phyloP scores from a whole-genome alignment of 1,284 basidiomycete genomes.

The Trichosporon ovoides region DNA sequence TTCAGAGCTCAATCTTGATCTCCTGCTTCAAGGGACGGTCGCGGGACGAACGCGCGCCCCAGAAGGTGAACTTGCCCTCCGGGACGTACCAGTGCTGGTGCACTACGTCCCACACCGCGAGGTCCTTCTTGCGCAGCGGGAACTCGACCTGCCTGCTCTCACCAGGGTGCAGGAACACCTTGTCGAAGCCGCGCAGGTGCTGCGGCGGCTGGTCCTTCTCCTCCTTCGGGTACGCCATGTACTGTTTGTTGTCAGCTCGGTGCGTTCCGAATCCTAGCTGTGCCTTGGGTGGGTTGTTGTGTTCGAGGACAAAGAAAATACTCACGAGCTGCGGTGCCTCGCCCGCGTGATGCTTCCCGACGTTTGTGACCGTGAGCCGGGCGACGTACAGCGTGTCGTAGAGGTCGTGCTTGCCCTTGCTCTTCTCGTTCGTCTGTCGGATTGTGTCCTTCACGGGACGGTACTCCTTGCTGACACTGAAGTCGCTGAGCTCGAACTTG shows the following conservation, averaged over 20 bases:
- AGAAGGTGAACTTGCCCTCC: conserved; percentile 38
- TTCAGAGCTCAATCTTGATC: background rate
- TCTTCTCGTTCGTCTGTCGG: conserved; percentile 49
- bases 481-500: conserved; percentile 42
- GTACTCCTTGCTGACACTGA: conserved; percentile 29
- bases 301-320: no score
- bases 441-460: conserved; percentile 34
- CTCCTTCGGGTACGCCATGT: conserved; percentile 45
- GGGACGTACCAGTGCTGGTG: conserved; percentile 47
- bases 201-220: conserved; percentile 44
- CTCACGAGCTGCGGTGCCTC: conserved; percentile 51
- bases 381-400: conserved; percentile 46
- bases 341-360: conserved; percentile 43
- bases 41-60: conserved; percentile 42
- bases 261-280: no score
- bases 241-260: conserved; percentile 38
- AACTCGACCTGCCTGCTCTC: conserved; percentile 38
- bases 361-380: conserved; percentile 48
- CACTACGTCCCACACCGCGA: conserved; percentile 48
- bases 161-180: conserved; percentile 40
- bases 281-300: no score
- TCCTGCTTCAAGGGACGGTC: conserved; percentile 25
- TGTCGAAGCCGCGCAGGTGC: conserved; percentile 46
- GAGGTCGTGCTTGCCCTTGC: conserved; percentile 34
- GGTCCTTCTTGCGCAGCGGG: conserved; percentile 49